phyloP scores from a whole-genome alignment of 2,329 filamentous ascomycete species.

The Aspergillus sp. region DNA sequence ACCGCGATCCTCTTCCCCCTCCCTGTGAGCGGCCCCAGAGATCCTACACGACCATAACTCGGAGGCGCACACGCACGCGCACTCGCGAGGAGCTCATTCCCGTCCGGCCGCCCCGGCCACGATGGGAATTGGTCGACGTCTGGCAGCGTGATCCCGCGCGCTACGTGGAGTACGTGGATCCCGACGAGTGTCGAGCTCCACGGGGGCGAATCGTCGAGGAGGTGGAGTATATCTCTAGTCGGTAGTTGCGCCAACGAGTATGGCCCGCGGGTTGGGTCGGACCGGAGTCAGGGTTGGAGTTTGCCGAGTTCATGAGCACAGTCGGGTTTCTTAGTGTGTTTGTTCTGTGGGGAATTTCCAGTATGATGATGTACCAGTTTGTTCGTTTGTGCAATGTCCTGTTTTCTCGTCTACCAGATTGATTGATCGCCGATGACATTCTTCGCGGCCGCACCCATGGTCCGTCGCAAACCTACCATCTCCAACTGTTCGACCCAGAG shows the following conservation, averaged over 20 bases:
- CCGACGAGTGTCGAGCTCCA: constrained; percentile 5
- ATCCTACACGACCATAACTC: constrained; percentile 15
- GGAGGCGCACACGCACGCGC: constrained; percentile 8
- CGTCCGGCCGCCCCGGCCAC: neutral
- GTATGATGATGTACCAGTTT: too few relatives aligned
- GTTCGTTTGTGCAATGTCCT: too few relatives aligned
- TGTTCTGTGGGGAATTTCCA: too few relatives aligned
- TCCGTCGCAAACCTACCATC: neutral
- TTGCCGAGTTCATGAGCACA: neutral
- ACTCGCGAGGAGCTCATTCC: constrained; percentile 12
- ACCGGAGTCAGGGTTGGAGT: neutral
- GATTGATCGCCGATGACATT: too few relatives aligned
- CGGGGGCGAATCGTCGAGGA: constrained; percentile 7
- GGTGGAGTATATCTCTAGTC: constrained; percentile 18
- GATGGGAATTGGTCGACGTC: neutral
- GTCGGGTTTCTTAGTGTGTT: too few relatives aligned
- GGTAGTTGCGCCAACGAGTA: neutral
- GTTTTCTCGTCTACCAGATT: too few relatives aligned
- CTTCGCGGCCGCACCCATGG: neutral
- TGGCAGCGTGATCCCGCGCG: constrained; percentile 6
- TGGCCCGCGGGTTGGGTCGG: neutral
- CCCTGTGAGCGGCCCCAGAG: constrained; percentile 5
- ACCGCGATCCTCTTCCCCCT: neutral
- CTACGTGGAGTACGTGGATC: constrained; percentile 15
- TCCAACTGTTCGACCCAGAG: neutral